Base-by-base conservation (phyloP, 805 yeast genomes). In the Nakazawaea wyomingensis region DNA sequence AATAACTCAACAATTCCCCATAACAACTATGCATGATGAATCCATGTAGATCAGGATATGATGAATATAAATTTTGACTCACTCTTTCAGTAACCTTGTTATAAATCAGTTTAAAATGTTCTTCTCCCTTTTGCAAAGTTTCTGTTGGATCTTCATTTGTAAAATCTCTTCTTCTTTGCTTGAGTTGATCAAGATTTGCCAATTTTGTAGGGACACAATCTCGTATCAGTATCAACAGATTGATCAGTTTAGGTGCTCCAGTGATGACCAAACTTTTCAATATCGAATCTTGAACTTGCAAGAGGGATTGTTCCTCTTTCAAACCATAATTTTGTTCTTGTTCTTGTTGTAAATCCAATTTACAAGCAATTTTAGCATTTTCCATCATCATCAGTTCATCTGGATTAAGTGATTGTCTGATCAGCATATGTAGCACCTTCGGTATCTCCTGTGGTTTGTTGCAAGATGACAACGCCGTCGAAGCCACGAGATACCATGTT, bases 21-120 rank as follows among this genome's bases (percentile, higher is more conserved):
- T 90, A 90, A 13, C 84, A 90, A 56, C 82, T 79, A 42, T 78
- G 76, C 39, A 81, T 65, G 0, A 91, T 78, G 54, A 72, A 85
- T 46, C 74, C 69, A 82, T 91, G 85, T 46, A 90, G 69, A 58
- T 90, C 96, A 0, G 96, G 96, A 59, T 88, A 88, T 13, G 96
- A 84, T 0, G 74, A 64, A 42, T 68, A 60, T 75, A 90, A 67
- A 54, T 88, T 93, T 36, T 68, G 69, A 30, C 70, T 71, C 21
- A 90, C 85, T 20, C 95, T 67, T 14, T 62, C 59, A 29, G 88
- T 75, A 14, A 90, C 78, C 56, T 88, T 89, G 40, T 80, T 81
- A 57, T 90, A 90, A 1, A 88, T 78, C 6, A 70, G 47, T 78
- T 75, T 88, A 95, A 90, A 57, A 85, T 80, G 13, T 68, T 66